Evolutionary conservation across 306 rosid species (phyloP).

Genomic region (Inga oerstediana): DNA sequence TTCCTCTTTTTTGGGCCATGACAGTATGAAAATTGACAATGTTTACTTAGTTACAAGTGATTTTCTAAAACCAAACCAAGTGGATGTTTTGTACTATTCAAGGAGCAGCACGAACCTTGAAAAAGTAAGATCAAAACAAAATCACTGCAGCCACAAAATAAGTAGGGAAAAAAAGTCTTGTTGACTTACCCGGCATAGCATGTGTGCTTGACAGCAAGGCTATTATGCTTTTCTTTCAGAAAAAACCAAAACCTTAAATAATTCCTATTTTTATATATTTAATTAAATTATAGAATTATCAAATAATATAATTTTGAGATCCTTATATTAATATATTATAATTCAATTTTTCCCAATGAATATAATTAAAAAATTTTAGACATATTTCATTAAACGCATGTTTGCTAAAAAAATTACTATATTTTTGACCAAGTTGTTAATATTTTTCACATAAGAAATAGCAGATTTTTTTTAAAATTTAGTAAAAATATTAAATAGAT

Average conservation of each 20-base stretch:
- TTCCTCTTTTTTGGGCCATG: neutral
- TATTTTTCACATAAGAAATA: too few relatives aligned
- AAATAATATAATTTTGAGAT: too few relatives aligned
- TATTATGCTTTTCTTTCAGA: neutral
- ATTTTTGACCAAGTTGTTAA: too few relatives aligned
- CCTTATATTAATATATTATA: too few relatives aligned
- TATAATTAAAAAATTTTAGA: too few relatives aligned
- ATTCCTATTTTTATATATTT: neutral
- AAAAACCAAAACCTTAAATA: neutral
- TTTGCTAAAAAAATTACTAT: too few relatives aligned
- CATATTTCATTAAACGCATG: too few relatives aligned
- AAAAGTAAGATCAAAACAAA: neutral
- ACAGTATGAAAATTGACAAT: neutral
- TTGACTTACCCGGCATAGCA: neutral
- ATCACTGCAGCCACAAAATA: too few relatives aligned
- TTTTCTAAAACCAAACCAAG: neutral
- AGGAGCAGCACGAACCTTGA: neutral
- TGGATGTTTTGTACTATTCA: neutral
- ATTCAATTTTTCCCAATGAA: too few relatives aligned
- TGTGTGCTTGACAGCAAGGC: neutral
- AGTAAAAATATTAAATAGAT: too few relatives aligned
- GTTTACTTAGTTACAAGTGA: neutral
- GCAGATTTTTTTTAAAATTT: too few relatives aligned
- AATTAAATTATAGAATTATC: too few relatives aligned
- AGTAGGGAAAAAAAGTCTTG: neutral